Conservation (phyloP, 805 yeast species). For the Lipomyces sp. region DNA sequence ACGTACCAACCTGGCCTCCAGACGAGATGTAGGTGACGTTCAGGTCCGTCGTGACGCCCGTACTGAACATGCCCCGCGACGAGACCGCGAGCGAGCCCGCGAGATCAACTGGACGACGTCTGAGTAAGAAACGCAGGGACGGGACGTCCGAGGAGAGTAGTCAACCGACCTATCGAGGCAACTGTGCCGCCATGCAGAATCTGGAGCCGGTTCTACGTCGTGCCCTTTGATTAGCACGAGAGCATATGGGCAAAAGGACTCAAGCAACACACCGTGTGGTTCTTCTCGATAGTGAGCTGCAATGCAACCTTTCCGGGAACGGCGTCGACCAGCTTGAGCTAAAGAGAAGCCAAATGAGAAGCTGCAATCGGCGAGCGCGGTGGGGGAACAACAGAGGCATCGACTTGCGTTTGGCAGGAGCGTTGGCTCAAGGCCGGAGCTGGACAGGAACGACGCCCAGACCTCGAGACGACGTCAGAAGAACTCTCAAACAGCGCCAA, state of each 20-base stretch:
- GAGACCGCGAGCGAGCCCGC: slow-evolving; percentile 47
- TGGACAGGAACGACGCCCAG: slow-evolving; percentile 24
- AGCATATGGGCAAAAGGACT: background rate
- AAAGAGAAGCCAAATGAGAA: background rate
- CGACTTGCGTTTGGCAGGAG: slow-evolving; percentile 19
- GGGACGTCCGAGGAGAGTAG: no score
- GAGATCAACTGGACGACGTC: slow-evolving; percentile 43
- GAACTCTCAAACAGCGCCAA: no score
- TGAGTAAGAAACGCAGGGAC: no score
- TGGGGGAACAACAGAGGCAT: background rate
- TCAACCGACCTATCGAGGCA: slow-evolving; percentile 33
- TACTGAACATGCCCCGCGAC: slow-evolving; percentile 42
- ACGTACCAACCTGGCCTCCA: slow-evolving; percentile 40
- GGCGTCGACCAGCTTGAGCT: slow-evolving; percentile 37
- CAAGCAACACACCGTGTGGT: slow-evolving; percentile 36
- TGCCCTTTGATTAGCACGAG: no score
- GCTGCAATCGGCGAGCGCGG: background rate
- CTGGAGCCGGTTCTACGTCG: slow-evolving; percentile 41
- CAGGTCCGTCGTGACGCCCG: slow-evolving; percentile 46
- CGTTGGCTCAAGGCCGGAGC: slow-evolving; percentile 26
- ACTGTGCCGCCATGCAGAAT: slow-evolving; percentile 45
- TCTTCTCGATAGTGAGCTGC: slow-evolving; percentile 36
- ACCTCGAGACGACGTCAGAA: slow-evolving; percentile 15
- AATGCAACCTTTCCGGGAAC: slow-evolving; percentile 38
- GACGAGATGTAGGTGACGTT: slow-evolving; percentile 41